Percentiles rank a stretch among this genome's conserved stretches.
These are phyloP conservation scores for Tribonema minus DNA, from an alignment of 108 stramenopile genomes.

Conservation along the genomic window DNA sequence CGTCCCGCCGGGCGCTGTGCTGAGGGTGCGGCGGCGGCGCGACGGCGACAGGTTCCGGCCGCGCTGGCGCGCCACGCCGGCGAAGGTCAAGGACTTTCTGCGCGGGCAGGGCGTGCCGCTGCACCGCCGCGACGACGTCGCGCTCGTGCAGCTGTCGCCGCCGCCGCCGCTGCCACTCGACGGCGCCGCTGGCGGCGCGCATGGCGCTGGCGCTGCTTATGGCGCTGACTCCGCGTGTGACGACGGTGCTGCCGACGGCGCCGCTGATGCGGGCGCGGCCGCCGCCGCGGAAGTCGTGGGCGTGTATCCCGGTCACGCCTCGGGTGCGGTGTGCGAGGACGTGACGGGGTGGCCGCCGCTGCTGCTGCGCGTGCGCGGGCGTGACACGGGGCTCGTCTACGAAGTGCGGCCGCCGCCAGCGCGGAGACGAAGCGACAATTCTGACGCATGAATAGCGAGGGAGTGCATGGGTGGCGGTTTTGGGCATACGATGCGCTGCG, in stretches of 20 bases:
- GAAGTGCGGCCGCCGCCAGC: too few relatives aligned
- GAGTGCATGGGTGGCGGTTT: too few relatives aligned
- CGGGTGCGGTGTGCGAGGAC: background rate
- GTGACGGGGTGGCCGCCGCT: background rate
- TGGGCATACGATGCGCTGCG: too few relatives aligned
- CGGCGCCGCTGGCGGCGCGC: background rate
- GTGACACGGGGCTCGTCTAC: too few relatives aligned
- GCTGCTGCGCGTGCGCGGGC: background rate
- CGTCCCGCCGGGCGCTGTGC: slow-evolving; percentile 3
- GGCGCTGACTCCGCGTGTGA: background rate
- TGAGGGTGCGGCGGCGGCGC: slow-evolving; percentile 20
- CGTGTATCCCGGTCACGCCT: background rate
- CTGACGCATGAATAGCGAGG: too few relatives aligned
- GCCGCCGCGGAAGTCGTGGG: background rate
- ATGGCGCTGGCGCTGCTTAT: background rate
- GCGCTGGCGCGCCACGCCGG: slow-evolving; percentile 69
- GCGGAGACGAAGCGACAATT: too few relatives aligned
- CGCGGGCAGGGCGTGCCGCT: slow-evolving; percentile 79
- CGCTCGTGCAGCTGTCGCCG: slow-evolving; percentile 46
- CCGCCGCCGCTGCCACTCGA: too few relatives aligned
- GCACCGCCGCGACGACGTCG: slow-evolving; percentile 63
- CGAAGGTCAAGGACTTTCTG: slow-evolving; percentile 76
- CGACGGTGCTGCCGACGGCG: background rate
- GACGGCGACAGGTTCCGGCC: slow-evolving; percentile 62
- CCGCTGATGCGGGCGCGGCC: background rate